Evolutionary conservation across 176 grass and related monocot genomes (phyloP), one percentile per base, ranked within the genome.

Genomic region (Carex pumila): DNA sequence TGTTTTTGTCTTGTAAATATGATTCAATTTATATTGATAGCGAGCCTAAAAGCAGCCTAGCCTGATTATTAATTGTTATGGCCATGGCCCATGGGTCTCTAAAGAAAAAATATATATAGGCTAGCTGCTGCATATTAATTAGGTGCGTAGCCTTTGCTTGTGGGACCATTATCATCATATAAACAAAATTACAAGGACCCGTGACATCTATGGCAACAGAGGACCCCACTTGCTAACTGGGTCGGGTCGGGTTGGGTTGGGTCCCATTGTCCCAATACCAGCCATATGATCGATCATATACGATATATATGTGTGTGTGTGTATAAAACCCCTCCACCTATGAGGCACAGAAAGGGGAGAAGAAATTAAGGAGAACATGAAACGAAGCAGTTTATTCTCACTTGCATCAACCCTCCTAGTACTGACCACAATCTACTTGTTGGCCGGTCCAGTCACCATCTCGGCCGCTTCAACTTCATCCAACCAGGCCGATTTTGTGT

Each of bases 401-500:
- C 19, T 83, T 43, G 5, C 79, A 55, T 56, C 25, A 56, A 49
- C 55, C 79, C 3, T 90, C 1, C 3, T 84, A 11, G 2, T 73
- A 30, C 25, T 25, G 25, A 10, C 55, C 72, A 12, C 13, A 65
- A 10, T 47, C 36, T 49, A 34, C 54, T 4, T 45, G 32, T 25
- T 66, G 14, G 29, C 64, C 52, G 45, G 9, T 30, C 3, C 85
- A 0, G 0, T 17, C 0, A 54, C 14, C 57, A 19, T 39, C 18
- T 25, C 45, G 9, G 13, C 13, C 12, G 65, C 71, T 9, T 49
- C 67, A 3, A 61, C 71, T 9, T 49, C 67, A 3, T 58, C 14
- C 2, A 73, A 73, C 3, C 60, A 74, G 12, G 58, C 7, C 0
- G 90, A 60, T 7, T 95, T 88, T 85, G 88, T 98, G 54, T 88